Evolutionary conservation across 768 basidiomycete species (phyloP), one percentile per base, ranked within the genome.

Genomic region (Lactarius deliciosus): DNA sequence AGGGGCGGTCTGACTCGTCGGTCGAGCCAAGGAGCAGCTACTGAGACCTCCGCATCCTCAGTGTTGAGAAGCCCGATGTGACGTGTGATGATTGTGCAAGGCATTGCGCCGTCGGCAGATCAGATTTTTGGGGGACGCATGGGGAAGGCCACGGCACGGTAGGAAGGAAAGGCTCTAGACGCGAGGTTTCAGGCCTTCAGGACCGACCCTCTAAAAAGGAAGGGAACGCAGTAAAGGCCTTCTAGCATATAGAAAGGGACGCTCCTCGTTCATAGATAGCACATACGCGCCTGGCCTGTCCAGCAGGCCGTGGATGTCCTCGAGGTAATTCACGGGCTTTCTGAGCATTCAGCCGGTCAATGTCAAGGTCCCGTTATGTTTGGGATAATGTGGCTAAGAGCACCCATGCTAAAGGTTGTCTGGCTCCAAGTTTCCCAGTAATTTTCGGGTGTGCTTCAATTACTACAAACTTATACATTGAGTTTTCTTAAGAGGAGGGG

Each of bases 241-340:
- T 50, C 11, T 34, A 34, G 34, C 9, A 34, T 34, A 32, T 32
- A 32, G 32, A 32, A 32, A 32, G 32, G 1, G 16, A 68, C 76
- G 28, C n/a, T 90, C 90, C 75, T 84, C 78, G 59, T 86, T 82
- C 1, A 86, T 78, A 3, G 81, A 81, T 45, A 77, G 77, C 68
- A 88, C 25, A 65, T 82, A 79, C 2, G 72, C 72, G 58, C 91
- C 86, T 34, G 89, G 76, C 34, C 79, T 77, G 64, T 87, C 85
- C 7, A 92, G 77, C 34, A 81, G 85, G 30, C 73, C 75, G 50
- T 77, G 79, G n/a, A 84, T 77, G 41, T 82, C 83, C 8, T 25
- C 11, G 1, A 83, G 81, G 13, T 80, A 79, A 59, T 79, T 77
- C 25, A 78, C 70, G 38, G 78, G 79, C 34, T 78, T 75, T 53